Evolutionary conservation across 2,329 filamentous ascomycete genomes (phyloP), one percentile per base, ranked within the genome.

Genomic region (Juglanconis juglandina): DNA sequence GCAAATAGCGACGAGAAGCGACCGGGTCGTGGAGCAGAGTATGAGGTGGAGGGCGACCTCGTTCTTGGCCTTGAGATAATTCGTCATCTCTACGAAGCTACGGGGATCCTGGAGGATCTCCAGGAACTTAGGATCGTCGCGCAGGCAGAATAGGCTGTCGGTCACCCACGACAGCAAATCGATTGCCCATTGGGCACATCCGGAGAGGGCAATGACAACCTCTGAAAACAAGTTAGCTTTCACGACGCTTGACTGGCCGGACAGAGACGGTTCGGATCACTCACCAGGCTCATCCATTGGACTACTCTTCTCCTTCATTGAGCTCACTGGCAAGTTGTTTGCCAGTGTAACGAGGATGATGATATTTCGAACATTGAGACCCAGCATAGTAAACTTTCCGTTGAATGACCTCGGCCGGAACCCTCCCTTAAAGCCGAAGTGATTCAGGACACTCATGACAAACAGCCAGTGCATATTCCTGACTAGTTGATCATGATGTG

Each of bases 121-220:
- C 67, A 80, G 77, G 64, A 86, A 84, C 51, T 77, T 76, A 3
- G 69, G 68, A 61, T 86, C 82, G 53, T 80, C 78, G 53, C 81
- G 76, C 10, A 88, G 77, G 46, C 78, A 74, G 63, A 87, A 84
- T 2, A 88, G 74, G 17, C 78, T 78, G 66, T 88, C 84, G n/a
- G 78, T 76, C 10, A 88, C 71, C 83, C 85, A 88, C 2, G 81
- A 78, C 50, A 88, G 73, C 13, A 96, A 78, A 62, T 94, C 88
- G 41, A 92, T 79, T 0, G 85, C 85, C 93, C 93, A 97, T 69
- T 84, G 87, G 4, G 89, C 85, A 58, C 92, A 89, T 30, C 91
- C 90, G 5, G 87, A 83, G 10, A 96, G 77, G 49, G 87, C 84
- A 46, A 87, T 84, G 2, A 94, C 83, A 11, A 91, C 85, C 69